Evolutionary conservation across 163 green algal genomes (phyloP).

Genomic region (Volvox carteri): DNA sequence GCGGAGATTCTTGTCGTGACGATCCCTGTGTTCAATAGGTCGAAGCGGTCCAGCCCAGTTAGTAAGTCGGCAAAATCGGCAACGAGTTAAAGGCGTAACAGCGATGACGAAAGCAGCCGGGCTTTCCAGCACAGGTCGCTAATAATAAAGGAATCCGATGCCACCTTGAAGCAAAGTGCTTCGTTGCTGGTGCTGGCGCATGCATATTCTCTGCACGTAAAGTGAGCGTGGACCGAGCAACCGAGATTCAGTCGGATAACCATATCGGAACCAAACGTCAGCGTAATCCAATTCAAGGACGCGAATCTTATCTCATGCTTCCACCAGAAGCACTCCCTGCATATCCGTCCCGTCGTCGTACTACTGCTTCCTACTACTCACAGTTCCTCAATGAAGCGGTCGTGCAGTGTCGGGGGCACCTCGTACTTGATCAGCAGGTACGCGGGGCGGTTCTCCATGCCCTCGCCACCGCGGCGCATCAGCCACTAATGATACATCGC

Average conservation of each 20-base stretch:
- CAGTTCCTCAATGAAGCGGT: conserved; percentile 41
- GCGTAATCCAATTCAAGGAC: background rate
- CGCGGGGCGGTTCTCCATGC: background rate
- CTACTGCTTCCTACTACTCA: background rate
- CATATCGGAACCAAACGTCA: background rate
- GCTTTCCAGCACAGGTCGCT: background rate
- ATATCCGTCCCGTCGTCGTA: background rate
- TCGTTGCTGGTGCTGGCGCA: background rate
- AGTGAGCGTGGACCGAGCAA: background rate
- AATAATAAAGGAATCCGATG: background rate
- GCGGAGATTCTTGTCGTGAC: background rate
- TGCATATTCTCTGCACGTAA: background rate
- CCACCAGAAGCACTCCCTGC: background rate
- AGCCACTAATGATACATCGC: no score
- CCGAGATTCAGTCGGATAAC: background rate
- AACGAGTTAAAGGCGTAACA: background rate
- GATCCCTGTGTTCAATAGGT: background rate
- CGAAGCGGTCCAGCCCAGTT: background rate
- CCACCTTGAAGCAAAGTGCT: background rate
- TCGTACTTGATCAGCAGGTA: conserved; percentile 37
- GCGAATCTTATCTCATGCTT: background rate
- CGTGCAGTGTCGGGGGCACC: conserved; percentile 32
- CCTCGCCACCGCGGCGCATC: background rate
- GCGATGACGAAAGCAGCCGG: background rate
- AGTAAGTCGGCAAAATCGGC: background rate